Evolutionary conservation across 495 filamentous ascomycete species (phyloP).

Genomic region (Clavariopsis aquatica): DNA sequence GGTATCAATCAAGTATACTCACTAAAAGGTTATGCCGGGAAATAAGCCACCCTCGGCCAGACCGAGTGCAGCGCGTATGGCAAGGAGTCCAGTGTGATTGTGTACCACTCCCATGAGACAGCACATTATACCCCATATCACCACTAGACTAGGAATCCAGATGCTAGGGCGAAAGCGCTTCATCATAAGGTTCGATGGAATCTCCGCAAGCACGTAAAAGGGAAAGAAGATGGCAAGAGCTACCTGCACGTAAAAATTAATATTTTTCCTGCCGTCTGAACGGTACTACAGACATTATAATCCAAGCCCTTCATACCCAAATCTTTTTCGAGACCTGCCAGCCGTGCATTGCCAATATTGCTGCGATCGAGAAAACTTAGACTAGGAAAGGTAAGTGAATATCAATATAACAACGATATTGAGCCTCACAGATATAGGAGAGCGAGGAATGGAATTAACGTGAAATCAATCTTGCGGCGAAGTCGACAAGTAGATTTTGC

Average conservation of each 20-base stretch:
- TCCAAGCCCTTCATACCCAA: constrained; percentile 27
- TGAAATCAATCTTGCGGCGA: constrained; percentile 31
- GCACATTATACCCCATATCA: constrained; percentile 55
- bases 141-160: constrained; percentile 59
- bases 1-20: constrained; percentile 6
- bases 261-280: too few species aligned
- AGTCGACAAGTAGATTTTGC: constrained; percentile 28
- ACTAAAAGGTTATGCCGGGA: constrained; percentile 43
- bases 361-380: constrained; percentile 41
- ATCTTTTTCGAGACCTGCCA: constrained; percentile 34
- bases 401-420: not conserved
- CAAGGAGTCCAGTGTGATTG: constrained; percentile 38
- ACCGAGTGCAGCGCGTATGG: constrained; percentile 38
- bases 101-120: constrained; percentile 40
- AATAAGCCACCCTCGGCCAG: constrained; percentile 42
- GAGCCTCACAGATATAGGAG: constrained; percentile 32
- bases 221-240: constrained; percentile 38
- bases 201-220: constrained; percentile 34
- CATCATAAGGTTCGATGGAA: constrained; percentile 36
- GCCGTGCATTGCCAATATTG: constrained; percentile 39
- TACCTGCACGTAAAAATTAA: constrained; percentile 2
- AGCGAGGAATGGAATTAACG: constrained; percentile 30
- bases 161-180: constrained; percentile 40
- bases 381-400: constrained; percentile 8
- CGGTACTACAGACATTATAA: constrained; percentile 25